Base-by-base conservation (phyloP, 2,329 filamentous ascomycete species). In the Penicillium sp. region DNA sequence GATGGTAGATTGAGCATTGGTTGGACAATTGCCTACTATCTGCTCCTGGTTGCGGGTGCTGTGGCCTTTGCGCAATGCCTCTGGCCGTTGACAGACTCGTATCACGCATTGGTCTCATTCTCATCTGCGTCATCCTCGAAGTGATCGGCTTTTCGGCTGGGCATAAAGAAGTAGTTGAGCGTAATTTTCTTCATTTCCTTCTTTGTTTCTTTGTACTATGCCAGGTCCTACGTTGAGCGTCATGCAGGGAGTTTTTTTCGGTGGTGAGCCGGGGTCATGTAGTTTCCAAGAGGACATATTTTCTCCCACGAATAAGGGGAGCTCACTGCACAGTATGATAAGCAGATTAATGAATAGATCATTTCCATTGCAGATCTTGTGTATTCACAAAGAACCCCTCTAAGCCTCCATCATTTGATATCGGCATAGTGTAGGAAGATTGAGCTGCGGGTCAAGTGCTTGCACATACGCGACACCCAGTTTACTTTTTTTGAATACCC, bases 21-120 rank as follows among this genome's bases (percentile, higher is more conserved):
- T 2, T 96, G 90, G 90, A 93, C 90, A 0, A 74, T 89, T 3
- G 79, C 84, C 1, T 98, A 98, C 72, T 98, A 98, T 71, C 56
- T 83, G 2, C 74, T 97, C 45, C 80, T 98, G 2, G 77, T 95
- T 1, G 80, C 75, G 0, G 95, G 95, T 1, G 86, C 89, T 1
- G 73, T 85, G 45, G 79, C 81, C 3, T 99, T 95, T 80, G 91
- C 86, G 73, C 81, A 74, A 64, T 80, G 84, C 50, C 70, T 98
- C 48, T 93, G 89, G 80, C 76, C 81, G 1, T 77, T 95, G 74
- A 96, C 93, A 1, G 81, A 87, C 66, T 79, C 76, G 8, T 59
- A 67, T 10, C 60, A 70, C 57, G 75, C 70, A 4, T 58, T 79
- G 59, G 70, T 69, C 22, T 66, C 67, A 1, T 77, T 77, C 52